Conservation (phyloP, 129 eudicot species). For the Daucus carota region DNA sequence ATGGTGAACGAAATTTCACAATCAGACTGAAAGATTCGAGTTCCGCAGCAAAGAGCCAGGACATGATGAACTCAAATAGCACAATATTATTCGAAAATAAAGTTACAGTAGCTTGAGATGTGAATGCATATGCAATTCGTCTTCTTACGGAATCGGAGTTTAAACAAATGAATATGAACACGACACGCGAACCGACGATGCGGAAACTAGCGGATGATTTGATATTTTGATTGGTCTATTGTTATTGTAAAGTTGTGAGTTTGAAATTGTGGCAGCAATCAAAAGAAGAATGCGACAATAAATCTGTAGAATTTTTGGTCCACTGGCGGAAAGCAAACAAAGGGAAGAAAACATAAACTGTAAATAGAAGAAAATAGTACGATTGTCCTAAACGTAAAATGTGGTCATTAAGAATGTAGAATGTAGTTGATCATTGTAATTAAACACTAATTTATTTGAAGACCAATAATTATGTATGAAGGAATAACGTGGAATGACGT, state of each 20-base stretch:
- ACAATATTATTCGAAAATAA: neutral
- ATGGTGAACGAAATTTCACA: neutral
- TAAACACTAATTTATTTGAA: neutral
- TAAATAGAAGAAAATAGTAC: neutral
- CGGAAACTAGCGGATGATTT: neutral
- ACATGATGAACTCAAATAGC: neutral
- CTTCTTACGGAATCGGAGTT: no score
- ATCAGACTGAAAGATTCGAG: constrained; percentile 3
- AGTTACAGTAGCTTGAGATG: neutral
- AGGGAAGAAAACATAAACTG: neutral
- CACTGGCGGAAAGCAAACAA: constrained; percentile 3
- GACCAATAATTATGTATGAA: no score
- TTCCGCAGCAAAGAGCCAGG: neutral
- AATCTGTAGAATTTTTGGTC: neutral
- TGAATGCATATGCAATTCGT: neutral
- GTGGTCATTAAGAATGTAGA: neutral
- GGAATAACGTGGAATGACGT: no score
- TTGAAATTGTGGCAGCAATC: constrained; percentile 1
- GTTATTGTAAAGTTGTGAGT: neutral
- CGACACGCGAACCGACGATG: constrained; percentile 3
- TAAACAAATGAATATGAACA: neutral
- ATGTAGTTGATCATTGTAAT: neutral
- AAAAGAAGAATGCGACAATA: neutral
- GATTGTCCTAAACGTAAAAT: neutral
- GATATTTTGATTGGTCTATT: neutral